These are phyloP conservation scores for Trichoderma aggressivum DNA, from an alignment of 2,329 filamentous ascomycete genomes.

Conservation along the genomic window DNA sequence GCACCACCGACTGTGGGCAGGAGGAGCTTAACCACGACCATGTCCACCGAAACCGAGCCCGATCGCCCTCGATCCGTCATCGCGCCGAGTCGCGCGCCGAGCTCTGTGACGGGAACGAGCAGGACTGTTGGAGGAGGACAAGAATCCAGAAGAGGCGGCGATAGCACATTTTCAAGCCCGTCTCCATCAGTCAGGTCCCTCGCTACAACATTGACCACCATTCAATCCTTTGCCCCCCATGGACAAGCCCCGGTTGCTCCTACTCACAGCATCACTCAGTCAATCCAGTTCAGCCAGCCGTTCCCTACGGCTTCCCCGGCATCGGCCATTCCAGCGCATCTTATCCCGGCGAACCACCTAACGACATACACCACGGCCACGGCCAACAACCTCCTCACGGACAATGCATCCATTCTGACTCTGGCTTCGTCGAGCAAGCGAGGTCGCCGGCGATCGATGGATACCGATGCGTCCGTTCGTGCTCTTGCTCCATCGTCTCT, in stretches of 20 bases:
- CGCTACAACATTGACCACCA: slow-evolving; percentile 80
- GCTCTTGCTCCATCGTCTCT: slow-evolving; percentile 79
- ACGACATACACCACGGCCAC: slow-evolving; percentile 75
- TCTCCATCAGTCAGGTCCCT: slow-evolving; percentile 77
- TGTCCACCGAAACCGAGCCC: slow-evolving; percentile 82
- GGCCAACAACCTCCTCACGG: slow-evolving; percentile 76
- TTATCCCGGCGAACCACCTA: slow-evolving; percentile 57
- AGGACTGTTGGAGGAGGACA: slow-evolving; percentile 64
- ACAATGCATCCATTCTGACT: slow-evolving; percentile 83
- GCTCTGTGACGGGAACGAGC: slow-evolving; percentile 68
- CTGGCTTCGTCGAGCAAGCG: slow-evolving; percentile 79
- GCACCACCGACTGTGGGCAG: slow-evolving; percentile 60
- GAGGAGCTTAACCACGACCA: slow-evolving; percentile 67
- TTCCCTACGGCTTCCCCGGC: slow-evolving; percentile 63
- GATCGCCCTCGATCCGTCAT: slow-evolving; percentile 72
- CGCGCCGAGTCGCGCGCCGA: slow-evolving; percentile 68
- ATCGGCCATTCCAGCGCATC: slow-evolving; percentile 69
- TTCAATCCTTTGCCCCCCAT: slow-evolving; percentile 57
- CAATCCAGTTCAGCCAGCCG: slow-evolving; percentile 62
- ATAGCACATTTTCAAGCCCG: slow-evolving; percentile 78
- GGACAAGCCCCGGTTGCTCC: slow-evolving; percentile 35
- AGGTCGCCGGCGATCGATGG: slow-evolving; percentile 72
- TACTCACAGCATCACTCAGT: slow-evolving; percentile 42
- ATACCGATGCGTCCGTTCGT: slow-evolving; percentile 81
- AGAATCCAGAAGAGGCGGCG: slow-evolving; percentile 66